These are phyloP conservation scores for Spathaspora passalidarum DNA, from an alignment of 805 yeast genomes.

Conservation along the genomic window DNA sequence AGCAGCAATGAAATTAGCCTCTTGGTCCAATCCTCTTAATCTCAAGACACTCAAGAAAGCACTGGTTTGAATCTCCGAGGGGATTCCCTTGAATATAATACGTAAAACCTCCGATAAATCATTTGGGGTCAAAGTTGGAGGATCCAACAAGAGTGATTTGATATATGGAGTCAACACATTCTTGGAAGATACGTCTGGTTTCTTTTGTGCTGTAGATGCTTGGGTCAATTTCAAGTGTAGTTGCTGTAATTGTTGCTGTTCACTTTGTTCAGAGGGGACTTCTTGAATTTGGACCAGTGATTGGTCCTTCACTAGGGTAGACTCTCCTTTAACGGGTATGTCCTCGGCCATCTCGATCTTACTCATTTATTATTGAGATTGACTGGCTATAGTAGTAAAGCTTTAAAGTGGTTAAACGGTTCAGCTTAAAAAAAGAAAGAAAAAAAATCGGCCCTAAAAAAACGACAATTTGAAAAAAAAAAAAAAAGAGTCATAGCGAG, in stretches of 20 bases:
- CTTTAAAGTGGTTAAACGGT: too few relatives aligned
- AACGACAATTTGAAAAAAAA: too few relatives aligned
- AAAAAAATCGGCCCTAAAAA: background rate
- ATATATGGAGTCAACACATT: conserved; percentile 54
- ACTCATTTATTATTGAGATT: too few relatives aligned
- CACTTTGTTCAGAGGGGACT: background rate
- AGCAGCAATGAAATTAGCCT: conserved; percentile 77
- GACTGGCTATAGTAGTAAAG: too few relatives aligned
- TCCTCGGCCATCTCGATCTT: too few relatives aligned
- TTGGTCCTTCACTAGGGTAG: background rate
- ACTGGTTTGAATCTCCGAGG: conserved; percentile 68
- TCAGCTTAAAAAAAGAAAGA: background rate
- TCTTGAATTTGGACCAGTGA: background rate
- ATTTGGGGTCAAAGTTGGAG: conserved; percentile 58
- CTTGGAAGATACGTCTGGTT: conserved; percentile 8
- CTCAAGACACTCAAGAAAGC: conserved; percentile 80
- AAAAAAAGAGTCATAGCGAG: background rate
- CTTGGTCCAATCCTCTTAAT: conserved; percentile 71
- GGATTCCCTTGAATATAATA: conserved; percentile 56
- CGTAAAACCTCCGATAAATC: conserved; percentile 66
- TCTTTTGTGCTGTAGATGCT: background rate
- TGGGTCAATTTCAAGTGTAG: conserved; percentile 1
- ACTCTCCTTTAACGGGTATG: too few relatives aligned
- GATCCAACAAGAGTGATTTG: conserved; percentile 57
- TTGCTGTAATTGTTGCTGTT: background rate